Evolutionary conservation across 2,329 filamentous ascomycete genomes (phyloP), one percentile per base, ranked within the genome.

Genomic region (Microdochium nivale): DNA sequence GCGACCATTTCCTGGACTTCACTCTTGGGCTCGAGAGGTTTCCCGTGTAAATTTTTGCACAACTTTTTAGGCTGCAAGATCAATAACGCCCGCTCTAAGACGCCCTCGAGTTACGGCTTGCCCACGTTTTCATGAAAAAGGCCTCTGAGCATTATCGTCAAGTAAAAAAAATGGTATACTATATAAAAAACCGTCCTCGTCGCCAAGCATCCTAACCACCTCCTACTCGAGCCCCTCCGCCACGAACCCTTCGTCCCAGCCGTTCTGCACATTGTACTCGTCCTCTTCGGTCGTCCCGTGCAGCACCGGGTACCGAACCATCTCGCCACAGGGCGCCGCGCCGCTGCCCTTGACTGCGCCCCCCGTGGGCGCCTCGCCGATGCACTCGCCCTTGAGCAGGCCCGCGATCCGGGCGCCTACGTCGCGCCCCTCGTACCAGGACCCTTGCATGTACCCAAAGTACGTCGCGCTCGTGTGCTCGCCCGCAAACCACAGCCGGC

Each of bases 391-490:
- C 19, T 58, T 58, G 3, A 74, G 50, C 47, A 68, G 62, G 8
- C 59, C 67, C 1, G 72, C 73, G 33, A 79, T 65, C 1, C 67
- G 67, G 40, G 69, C 63, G 0, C 75, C 80, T 0, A 70, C 75
- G 5, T 74, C 70, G 1, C 70, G 69, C 0, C 81, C 80, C 58
- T 83, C 80, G 35, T 72, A 80, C 65, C 72, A 84, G 0, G 80
- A 79, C 0, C 80, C 81, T 25, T 87, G 84, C 60, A 87, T 57
- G 64, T 83, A 87, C 0, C 84, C 84, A 63, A 77, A 87, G 62
- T 84, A 86, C 57, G 80, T 72, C 0, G 80, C 73, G 43, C 77
- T 83, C 1, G 76, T 84, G 1, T 78, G 79, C 61, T 87, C 84
- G 0, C 84, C 84, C 0, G 84, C 82, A 55, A 85, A 87, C 69